Base-by-base conservation (phyloP, 2,329 filamentous ascomycete genomes). In the Penicillium brevicompactum region DNA sequence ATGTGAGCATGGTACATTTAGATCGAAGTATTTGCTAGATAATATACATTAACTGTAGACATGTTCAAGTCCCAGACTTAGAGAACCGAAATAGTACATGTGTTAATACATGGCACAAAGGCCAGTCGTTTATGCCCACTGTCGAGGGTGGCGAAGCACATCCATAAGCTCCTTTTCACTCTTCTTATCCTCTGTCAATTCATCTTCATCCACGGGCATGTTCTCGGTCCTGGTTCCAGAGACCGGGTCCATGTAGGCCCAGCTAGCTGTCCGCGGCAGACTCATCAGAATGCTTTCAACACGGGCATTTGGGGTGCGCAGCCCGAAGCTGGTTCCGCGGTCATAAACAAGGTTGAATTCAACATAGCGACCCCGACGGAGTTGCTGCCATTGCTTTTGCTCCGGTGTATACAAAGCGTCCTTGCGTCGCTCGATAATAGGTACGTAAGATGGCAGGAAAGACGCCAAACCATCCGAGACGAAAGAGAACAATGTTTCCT, bases 311-410 rank as follows among this genome's bases (percentile, higher is more conserved):
- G 94, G 94, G 0, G 93, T 96, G 69, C 94, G 94, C 60, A 99
- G 79, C 1, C 94, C 94, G 74, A 99, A 99, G 7, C 90, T 87
- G 2, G 94, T 99, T 2, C 94, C 94, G 24, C 94, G 86, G 77
- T 99, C 94, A 76, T 99, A 92, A 53, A 99, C 91, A 37, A 99
- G 83, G 76, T 99, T 99, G 76, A 99, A 99, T 77, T 99, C 94
- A 60, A 99, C 94, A 72, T 99, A 99, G 67, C 92, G 84, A n/a
- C 94, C 94, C 62, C 94, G 82, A 47, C 94, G 84, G 59, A 99
- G 82, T 79, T 97, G 94, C 78, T 99, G 94, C 94, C 94, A 99
- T 62, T 90, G 86, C 80, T 96, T 97, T 78, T 97, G 90, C 64
- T 87, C 82, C 46, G 89, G 87, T 0, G 86, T 92, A 68, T 86